Base-by-base conservation (phyloP, 768 basidiomycete species). In the Panus rudis region DNA sequence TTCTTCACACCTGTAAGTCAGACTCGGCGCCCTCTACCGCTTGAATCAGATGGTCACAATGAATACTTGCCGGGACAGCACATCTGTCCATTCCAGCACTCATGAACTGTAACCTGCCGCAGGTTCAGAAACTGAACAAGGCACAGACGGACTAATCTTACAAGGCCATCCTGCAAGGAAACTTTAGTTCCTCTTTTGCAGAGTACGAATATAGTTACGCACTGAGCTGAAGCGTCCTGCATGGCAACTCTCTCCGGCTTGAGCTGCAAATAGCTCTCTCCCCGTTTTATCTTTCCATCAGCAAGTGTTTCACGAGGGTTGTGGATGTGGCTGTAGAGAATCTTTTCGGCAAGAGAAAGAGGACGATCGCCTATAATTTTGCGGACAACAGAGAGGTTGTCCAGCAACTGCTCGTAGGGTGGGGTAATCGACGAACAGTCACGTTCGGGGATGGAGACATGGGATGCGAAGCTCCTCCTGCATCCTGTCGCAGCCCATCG, bases 11-110 rank as follows among this genome's bases (percentile, higher is more conserved):
- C 77, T 90, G 70, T 46, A 99, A 67, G 58, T 99, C 96, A 3
- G 77, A 64, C 31, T 83, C 76, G 3, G 93, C 96, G 3, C 94
- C 94, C 42, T 84, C 77, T n/a, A 75, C 71, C 14, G 96, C 96
- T 63, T 92, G 91, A 45, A 99, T 97, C 34, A 99, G 74, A 65
- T 99, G 96, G 59, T 99, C 96, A 56, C 96, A 99, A 63, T 99
- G 96, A 49, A 99, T 96, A 49, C 87, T 89, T 6, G 84, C 77
- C 24, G 87, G 87, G 1, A 97, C 94, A 13, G 88, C 87, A 55
- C 84, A 87, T 48, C 75, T 73, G 20, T 79, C 64, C 41, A 96
- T 76, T 16, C 90, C 91, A 44, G 93, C 93, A 41, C 93, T 94
- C 90, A 96, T 97, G 66, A 98, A 99, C 66, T 99, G 96, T 46